Evolutionary conservation across 2,329 filamentous ascomycete genomes (phyloP), one percentile per base, ranked within the genome.

Genomic region (Ceratocystis colombiana): DNA sequence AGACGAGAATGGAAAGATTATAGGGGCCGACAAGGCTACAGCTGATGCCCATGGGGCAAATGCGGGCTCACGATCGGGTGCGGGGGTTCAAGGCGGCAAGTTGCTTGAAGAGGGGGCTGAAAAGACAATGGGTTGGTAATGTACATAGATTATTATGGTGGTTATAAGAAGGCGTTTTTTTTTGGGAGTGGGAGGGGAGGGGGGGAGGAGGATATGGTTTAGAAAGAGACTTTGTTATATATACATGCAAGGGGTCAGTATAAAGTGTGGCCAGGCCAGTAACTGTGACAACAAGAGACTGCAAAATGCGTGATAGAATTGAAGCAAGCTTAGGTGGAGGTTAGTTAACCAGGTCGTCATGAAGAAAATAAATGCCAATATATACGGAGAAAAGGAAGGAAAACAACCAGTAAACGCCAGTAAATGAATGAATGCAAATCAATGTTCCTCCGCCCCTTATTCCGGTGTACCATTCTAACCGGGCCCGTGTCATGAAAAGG

Each of bases 1-100:
- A 69, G 81, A 79, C 68, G 72, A 72, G 61, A 72, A 77, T 8
- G 79, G 78, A 1, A 76, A 77, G 64, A 75, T 79, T 3, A 71
- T 76, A 48, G 67, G 70, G 62, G 68, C 70, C 62, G 67, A 61
- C 6, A 64, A 20, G 53, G 2, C 53, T 15, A 7, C 25, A 3
- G 22, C 10, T 1, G 20, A 15, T 12, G 10, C 22, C 55, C 61
- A 65, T 46, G 61, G 3, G 1, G 44, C n/a, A n/a, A 33, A 6
- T 45, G 59, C 8, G 25, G 12, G 22, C 17, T 25, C 3, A 30
- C 62, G 25, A 59, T 62, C 28, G 22, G 62, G 64, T 37, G 62
- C 66, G 3, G 45, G 44, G 2, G 61, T 63, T 17, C 22, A 33
- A 44, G 61, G 45, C 45, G 61, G 61, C 10, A 57, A 57, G 28